These are phyloP conservation scores for Jaltomata sinuosa DNA, from an alignment of 257 asterid species.

Conservation along the genomic window DNA sequence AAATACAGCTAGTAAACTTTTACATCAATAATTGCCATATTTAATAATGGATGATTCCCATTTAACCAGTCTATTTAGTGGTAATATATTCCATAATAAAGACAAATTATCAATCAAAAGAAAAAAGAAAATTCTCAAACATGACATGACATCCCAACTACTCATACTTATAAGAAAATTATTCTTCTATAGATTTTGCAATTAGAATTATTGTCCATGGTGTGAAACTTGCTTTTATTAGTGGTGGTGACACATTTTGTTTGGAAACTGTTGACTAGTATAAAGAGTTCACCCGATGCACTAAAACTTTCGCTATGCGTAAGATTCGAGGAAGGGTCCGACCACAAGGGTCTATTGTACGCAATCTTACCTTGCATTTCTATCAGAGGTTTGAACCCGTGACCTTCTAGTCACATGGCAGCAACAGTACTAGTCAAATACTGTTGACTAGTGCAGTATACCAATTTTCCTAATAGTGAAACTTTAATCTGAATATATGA, in stretches of 20 bases:
- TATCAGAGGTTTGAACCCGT: too few species aligned
- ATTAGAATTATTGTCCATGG: not conserved
- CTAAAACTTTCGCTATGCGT: too few species aligned
- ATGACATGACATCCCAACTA: not conserved
- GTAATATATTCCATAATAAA: not conserved
- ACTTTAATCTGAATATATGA: not conserved
- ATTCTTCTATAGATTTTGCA: not conserved
- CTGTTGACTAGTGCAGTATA: not conserved
- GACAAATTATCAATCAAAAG: not conserved
- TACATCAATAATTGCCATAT: too few species aligned
- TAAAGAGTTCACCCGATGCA: too few species aligned
- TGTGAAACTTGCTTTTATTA: not conserved
- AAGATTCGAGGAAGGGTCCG: too few species aligned
- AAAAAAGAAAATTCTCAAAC: too few species aligned
- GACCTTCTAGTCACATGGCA: too few species aligned
- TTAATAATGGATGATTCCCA: too few species aligned
- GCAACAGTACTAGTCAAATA: too few species aligned
- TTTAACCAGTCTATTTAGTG: not conserved
- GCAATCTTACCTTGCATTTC: too few species aligned
- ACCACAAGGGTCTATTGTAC: too few species aligned
- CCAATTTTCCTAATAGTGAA: not conserved
- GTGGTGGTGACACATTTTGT: not conserved
- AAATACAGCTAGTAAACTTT: not conserved
- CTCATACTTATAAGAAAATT: not conserved
- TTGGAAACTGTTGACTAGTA: not conserved